These are phyloP conservation scores for Melampsora abietis-canadensis DNA, from an alignment of 1,284 basidiomycete genomes.

Conservation along the genomic window DNA sequence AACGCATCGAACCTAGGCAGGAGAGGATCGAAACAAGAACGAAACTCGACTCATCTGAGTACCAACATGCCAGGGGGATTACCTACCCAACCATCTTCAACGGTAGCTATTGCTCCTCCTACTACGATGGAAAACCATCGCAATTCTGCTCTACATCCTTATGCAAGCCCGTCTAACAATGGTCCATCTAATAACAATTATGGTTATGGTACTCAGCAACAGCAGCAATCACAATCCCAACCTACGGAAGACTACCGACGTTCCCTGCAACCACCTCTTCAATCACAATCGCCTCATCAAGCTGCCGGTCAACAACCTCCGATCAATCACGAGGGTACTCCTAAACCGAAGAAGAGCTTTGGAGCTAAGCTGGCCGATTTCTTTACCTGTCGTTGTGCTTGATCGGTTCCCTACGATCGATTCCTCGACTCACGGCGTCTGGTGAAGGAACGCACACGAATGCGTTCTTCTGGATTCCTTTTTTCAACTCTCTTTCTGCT, in stretches of 20 bases:
- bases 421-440: not conserved
- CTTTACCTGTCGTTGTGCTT: conserved; percentile 36
- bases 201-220: conserved; percentile 7
- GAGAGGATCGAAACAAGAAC: conserved; percentile 27
- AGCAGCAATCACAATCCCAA: conserved; percentile 18
- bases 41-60: conserved; percentile 26
- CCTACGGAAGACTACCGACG: not conserved
- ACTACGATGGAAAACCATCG: too few relatives aligned
- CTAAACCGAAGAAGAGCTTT: conserved; percentile 13
- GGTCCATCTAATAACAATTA: not conserved
- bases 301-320: too few relatives aligned
- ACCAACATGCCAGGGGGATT: conserved; percentile 21
- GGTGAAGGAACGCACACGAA: not conserved
- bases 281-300: too few relatives aligned
- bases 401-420: not conserved
- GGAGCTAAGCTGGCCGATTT: conserved; percentile 32
- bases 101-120: too few relatives aligned
- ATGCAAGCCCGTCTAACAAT: too few relatives aligned
- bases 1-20: conserved; percentile 9
- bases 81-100: not conserved
- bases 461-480: not conserved
- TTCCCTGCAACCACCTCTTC: too few relatives aligned
- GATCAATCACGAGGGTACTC: not conserved
- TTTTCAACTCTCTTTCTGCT: not conserved
- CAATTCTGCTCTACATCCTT: too few relatives aligned